Evolutionary conservation across 208 protist genomes (phyloP), one percentile per base, ranked within the genome.

Genomic region (Wallacemonas sp.): DNA sequence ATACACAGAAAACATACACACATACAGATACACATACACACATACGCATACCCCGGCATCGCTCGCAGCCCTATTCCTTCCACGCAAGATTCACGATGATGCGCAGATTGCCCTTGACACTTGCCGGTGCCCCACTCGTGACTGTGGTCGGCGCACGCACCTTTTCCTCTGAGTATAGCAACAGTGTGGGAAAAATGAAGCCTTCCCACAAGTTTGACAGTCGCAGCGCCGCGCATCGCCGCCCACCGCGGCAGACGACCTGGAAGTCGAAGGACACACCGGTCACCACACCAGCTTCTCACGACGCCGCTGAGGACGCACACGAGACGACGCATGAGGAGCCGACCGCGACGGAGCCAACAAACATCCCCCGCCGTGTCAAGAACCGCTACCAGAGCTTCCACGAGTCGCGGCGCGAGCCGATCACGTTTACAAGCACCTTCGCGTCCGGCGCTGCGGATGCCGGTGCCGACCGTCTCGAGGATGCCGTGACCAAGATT

Each of bases 401-500:
- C 24, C 67, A 79, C 69, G 66, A 78, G 48, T 71, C 76, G n/a
- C 81, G 77, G 66, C 33, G 61, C 1, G 61, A 87, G 58, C 67
- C 69, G 13, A 71, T 91, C 12, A 61, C 70, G 33, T 88, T 92
- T 46, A 85, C 73, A 22, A 90, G 71, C 65, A 81, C 73, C 33
- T 92, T 92, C 63, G 36, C 71, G 36, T 66, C 72, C 29, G 44
- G 36, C 0, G 12, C 29, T 12, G 13, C 52, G 29, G 19, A 65
- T 1, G 50, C 30, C 53, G 42, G 13, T 39, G 29, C 30, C 4
- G 32, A 57, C 36, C 27, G 42, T 42, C 13, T 46, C 13, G 81
- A 79, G 34, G 78, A 73, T 48, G 79, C 89, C 42, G 79, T 89
- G 33, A 89, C 82, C 24, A 64, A 72, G 37, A 85, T 89, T n/a